A percentile compares a stretch with the other conserved stretches of the same genome.
phyloP scores from a whole-genome alignment of 305 asterid genomes.

The Fraxinus angustifolia region DNA sequence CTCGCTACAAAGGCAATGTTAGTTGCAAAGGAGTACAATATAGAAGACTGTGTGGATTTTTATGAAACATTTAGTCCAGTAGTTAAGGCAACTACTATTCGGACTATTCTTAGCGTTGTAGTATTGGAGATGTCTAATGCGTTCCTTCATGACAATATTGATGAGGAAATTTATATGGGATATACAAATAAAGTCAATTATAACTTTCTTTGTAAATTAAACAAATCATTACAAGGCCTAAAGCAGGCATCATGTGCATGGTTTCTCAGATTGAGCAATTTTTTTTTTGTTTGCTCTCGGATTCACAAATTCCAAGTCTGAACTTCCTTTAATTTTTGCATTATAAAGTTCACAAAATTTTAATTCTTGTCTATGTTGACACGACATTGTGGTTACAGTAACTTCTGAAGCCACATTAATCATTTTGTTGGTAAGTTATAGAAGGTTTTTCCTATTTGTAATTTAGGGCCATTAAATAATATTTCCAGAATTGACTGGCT shows the following conservation, averaged over 20 bases:
- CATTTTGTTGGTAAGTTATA: neutral
- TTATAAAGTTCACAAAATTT: neutral
- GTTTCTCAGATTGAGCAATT: neutral
- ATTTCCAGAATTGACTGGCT: too few relatives aligned
- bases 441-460: neutral
- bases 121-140: neutral
- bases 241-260: neutral
- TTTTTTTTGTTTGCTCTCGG: neutral
- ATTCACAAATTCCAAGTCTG: neutral
- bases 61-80: neutral
- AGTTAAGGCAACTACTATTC: neutral
- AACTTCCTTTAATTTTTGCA: neutral
- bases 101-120: neutral
- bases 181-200: neutral
- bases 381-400: neutral
- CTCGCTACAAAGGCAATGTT: neutral
- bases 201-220: neutral
- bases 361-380: neutral
- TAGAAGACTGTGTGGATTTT: neutral
- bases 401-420: neutral
- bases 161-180: neutral
- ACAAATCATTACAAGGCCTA: too few relatives aligned
- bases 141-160: neutral
- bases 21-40: neutral
- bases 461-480: neutral